These are phyloP conservation scores for Apium graveolens DNA, from an alignment of 129 eudicot species.

Conservation along the genomic window DNA sequence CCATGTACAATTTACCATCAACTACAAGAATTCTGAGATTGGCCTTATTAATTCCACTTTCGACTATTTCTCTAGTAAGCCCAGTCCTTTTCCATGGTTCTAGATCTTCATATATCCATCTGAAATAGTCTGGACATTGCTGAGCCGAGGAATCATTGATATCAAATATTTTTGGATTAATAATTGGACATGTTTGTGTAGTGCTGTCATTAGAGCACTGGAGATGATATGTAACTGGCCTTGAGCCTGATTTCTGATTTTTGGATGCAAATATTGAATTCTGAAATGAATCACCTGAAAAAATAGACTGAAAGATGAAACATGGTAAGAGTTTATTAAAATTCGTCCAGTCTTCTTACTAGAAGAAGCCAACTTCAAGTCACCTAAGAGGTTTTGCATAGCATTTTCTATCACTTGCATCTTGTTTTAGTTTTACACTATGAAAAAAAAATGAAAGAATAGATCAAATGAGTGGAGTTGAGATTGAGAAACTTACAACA, in stretches of 20 bases:
- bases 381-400: neutral
- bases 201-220: neutral
- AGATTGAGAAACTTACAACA: neutral
- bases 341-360: neutral
- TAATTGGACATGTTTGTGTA: neutral
- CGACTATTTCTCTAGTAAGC: constrained; percentile 43
- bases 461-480: neutral
- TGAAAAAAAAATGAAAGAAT: neutral
- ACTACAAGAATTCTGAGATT: constrained; percentile 37
- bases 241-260: neutral
- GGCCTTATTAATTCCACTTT: constrained; percentile 30
- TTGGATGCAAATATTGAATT: neutral
- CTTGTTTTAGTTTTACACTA: no score
- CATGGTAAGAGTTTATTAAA: neutral
- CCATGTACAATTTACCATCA: constrained; percentile 39
- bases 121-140: constrained; percentile 49
- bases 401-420: neutral
- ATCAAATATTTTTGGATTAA: neutral
- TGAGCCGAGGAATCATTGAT: neutral
- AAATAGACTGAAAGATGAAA: neutral
- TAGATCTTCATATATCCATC: constrained; percentile 53
- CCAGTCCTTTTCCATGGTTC: constrained; percentile 41
- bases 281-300: neutral
- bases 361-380: neutral
- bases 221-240: neutral